phyloP scores from a whole-genome alignment of 495 filamentous ascomycete genomes.

The Aspergillus conjunctus region DNA sequence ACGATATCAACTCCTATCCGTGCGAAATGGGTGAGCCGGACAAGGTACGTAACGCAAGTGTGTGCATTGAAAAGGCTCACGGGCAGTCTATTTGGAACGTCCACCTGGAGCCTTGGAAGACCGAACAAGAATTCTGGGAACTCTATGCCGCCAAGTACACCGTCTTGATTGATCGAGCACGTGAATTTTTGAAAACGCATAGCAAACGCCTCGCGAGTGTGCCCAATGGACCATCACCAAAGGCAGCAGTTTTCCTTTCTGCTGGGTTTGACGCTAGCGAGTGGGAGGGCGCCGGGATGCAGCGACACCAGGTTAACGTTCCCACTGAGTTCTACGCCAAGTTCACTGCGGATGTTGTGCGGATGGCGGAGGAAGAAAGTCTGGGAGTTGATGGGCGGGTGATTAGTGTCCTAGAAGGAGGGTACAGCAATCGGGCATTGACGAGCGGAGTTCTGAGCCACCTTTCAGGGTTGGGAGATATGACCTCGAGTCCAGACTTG shows the following conservation, averaged over 20 bases:
- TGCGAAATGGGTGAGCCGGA: constrained; percentile 88
- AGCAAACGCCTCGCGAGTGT: constrained; percentile 60
- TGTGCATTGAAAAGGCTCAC: constrained; percentile 91
- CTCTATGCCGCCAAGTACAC: constrained; percentile 78
- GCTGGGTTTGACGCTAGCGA: constrained; percentile 97
- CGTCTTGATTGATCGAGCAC: constrained; percentile 75
- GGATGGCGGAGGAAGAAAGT: constrained; percentile 77
- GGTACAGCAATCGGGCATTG: constrained; percentile 90
- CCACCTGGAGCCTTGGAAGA: constrained; percentile 88
- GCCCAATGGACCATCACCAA: constrained; percentile 59
- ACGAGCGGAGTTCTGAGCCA: constrained; percentile 88
- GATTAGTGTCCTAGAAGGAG: constrained; percentile 92
- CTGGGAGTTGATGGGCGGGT: constrained; percentile 78
- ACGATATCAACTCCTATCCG: constrained; percentile 97
- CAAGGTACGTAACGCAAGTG: constrained; percentile 85
- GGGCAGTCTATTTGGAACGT: constrained; percentile 94
- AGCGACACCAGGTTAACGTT: constrained; percentile 90
- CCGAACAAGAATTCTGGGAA: constrained; percentile 80
- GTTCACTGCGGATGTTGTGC: constrained; percentile 81
- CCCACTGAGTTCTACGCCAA: constrained; percentile 95
- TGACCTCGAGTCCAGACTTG: neutral
- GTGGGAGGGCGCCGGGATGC: constrained; percentile 90
- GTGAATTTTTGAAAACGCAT: constrained; percentile 69
- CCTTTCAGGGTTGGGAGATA: constrained; percentile 69
- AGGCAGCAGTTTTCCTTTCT: constrained; percentile 88